Conservation (phyloP, 2,329 filamentous ascomycete species). For the Gaeumannomyces tritici region DNA sequence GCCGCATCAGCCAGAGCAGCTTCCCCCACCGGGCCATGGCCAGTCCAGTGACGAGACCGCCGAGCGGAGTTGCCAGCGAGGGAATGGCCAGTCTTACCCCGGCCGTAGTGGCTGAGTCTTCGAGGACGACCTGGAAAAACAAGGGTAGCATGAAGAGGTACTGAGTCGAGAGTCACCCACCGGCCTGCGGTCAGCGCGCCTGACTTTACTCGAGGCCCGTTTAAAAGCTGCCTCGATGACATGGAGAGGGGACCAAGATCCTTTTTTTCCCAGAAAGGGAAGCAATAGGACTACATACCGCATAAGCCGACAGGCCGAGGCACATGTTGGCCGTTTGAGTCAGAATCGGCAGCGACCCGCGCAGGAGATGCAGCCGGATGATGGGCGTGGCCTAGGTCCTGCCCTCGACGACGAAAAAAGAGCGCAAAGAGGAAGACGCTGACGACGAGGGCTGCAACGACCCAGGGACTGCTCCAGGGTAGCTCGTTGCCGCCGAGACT, state of each 20-base stretch:
- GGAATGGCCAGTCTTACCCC: slow-evolving; percentile 56
- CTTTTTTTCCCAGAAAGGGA: background rate
- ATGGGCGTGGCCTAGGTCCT: slow-evolving; percentile 40
- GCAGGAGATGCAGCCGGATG: slow-evolving; percentile 46
- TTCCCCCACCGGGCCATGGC: slow-evolving; percentile 48
- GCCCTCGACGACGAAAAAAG: slow-evolving; percentile 39
- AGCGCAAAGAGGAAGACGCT: slow-evolving; percentile 31
- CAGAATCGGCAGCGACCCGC: slow-evolving; percentile 41
- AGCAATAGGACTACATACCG: slow-evolving; percentile 31
- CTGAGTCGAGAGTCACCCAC: slow-evolving; percentile 16
- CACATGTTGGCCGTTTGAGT: slow-evolving; percentile 51
- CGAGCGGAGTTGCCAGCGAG: slow-evolving; percentile 48
- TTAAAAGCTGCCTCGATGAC: background rate
- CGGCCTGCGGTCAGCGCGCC: background rate
- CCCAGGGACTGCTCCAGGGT: slow-evolving; percentile 38
- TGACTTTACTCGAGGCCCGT: background rate
- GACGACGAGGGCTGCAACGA: slow-evolving; percentile 32
- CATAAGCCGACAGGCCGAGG: slow-evolving; percentile 51
- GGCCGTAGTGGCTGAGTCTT: slow-evolving; percentile 53
- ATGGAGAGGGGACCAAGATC: background rate
- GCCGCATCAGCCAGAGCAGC: slow-evolving; percentile 39
- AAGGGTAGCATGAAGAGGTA: slow-evolving; percentile 62
- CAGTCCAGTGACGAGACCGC: slow-evolving; percentile 45
- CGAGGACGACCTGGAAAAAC: slow-evolving; percentile 59
- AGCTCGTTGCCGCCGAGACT: slow-evolving; percentile 47